Evolutionary conservation across 2,329 filamentous ascomycete species (phyloP), one percentile per base, ranked within the genome.

Genomic region (Alternaria incomplexa): DNA sequence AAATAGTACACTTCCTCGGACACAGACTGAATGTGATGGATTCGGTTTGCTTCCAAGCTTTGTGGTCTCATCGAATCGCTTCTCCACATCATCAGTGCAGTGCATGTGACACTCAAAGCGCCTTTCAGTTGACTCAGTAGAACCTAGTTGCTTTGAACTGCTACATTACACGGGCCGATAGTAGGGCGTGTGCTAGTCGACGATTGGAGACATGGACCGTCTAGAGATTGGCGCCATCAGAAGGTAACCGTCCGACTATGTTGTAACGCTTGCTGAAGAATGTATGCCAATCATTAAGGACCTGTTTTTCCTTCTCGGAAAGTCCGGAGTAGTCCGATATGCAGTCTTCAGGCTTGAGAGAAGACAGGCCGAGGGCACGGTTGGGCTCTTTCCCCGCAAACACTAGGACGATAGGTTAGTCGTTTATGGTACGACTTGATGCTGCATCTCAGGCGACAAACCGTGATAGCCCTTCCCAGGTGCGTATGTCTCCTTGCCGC

Each of bases 211-310:
- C 10, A 10, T 22, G 43, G 13, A 25, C 9, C 15, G 11, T 11
- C 47, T 48, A 74, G 20, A 74, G 68, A 6, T 66, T 68, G 6
- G 71, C 61, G 30, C 58, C 59, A 40, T 75, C 73, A 11, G 67
- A 32, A 28, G 72, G 70, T 25, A 81, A 66, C 55, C 73, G 72
- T 9, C 93, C 93, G 50, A 96, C 89, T 55, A 98, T 87, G 74
- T 97, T 98, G 83, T 99, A 99, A 61, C 96, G 87, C 84, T 98
- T 99, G 70, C 91, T 93, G 82, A 99, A 99, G 82, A 97, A 99
- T 2, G 91, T 97, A 67, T 91, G 89, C 96, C 96, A 99, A 80
- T 99, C 96, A 57, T 95, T 87, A 64, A 99, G 83, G 4, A 91
- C 90, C 25, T 88, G 88, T 83, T 96, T 93, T 79, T 97, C 90